Percentiles rank a stretch among this genome's conserved stretches.
phyloP scores from a whole-genome alignment of 1,139 yeast species.

The Magnusiomyces suaveolens region DNA sequence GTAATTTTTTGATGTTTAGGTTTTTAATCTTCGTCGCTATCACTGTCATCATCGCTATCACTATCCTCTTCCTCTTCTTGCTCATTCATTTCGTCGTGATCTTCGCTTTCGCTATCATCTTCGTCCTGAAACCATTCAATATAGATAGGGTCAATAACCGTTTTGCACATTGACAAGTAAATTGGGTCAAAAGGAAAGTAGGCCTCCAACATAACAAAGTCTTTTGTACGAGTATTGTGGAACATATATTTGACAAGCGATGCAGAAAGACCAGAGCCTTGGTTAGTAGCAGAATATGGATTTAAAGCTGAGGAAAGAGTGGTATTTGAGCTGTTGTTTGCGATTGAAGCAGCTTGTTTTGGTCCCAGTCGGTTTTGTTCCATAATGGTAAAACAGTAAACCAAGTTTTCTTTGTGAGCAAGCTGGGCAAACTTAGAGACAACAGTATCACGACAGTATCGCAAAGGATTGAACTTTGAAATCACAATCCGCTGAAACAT shows the following conservation, averaged over 20 bases:
- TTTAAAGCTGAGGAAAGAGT: constrained; percentile 12
- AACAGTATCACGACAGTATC: constrained; percentile 88
- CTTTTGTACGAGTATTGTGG: constrained; percentile 26
- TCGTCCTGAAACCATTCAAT: constrained; percentile 75
- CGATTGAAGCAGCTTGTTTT: constrained; percentile 10
- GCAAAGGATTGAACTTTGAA: constrained; percentile 85
- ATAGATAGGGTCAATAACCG: constrained; percentile 46
- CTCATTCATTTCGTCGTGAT: constrained; percentile 32
- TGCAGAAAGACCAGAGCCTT: neutral
- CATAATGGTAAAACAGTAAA: constrained; percentile 86
- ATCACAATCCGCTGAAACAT: constrained; percentile 80
- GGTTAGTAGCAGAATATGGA: neutral
- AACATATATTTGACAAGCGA: neutral
- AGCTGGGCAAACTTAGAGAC: constrained; percentile 89
- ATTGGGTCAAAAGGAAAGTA: constrained; percentile 95
- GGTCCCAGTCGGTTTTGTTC: constrained; percentile 77
- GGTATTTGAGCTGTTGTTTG: constrained; percentile 8
- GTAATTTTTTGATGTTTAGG: no score
- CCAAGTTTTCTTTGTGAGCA: constrained; percentile 80
- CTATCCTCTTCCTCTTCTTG: constrained; percentile 8
- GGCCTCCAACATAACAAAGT: constrained; percentile 78
- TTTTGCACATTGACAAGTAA: constrained; percentile 54
- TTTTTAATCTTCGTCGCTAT: constrained; percentile 16
- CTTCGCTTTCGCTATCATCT: constrained; percentile 52
- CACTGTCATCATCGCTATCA: neutral